A percentile compares a stretch with the other conserved stretches of the same genome.
phyloP scores from a whole-genome alignment of 1,139 yeast genomes.

The Saccharomyces hybrid region DNA sequence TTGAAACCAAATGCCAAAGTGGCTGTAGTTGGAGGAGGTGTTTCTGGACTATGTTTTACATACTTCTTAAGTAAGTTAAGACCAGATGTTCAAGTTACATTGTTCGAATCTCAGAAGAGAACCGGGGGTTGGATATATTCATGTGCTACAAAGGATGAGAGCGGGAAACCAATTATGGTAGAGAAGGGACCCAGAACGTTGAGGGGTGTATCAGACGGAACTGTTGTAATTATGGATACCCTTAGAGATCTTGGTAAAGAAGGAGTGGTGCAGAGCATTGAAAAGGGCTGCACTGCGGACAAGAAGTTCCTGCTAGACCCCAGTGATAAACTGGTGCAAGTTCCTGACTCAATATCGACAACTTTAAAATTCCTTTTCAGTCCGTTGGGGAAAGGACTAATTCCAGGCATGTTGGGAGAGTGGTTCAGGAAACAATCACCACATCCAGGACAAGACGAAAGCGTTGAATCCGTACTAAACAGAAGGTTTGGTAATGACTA shows the following conservation, averaged over 20 bases:
- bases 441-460: slow-evolving; percentile 46
- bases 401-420: slow-evolving; percentile 33
- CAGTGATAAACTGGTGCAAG: slow-evolving; percentile 39
- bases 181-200: slow-evolving; percentile 76
- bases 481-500: slow-evolving; percentile 57
- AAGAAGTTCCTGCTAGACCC: slow-evolving; percentile 49
- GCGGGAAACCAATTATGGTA: slow-evolving; percentile 32
- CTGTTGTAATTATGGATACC: slow-evolving; percentile 52
- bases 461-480: slow-evolving; percentile 55
- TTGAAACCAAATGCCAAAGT: slow-evolving; percentile 37
- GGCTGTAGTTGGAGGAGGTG: slow-evolving; percentile 79
- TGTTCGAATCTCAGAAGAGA: slow-evolving; percentile 48
- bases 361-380: slow-evolving; percentile 38
- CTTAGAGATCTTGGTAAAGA: slow-evolving; percentile 39
- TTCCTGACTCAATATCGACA: slow-evolving; percentile 37
- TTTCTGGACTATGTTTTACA: slow-evolving; percentile 75
- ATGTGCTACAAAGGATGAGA: slow-evolving; percentile 22
- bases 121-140: slow-evolving; percentile 82
- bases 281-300: slow-evolving; percentile 46
- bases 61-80: slow-evolving; percentile 65
- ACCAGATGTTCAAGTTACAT: slow-evolving; percentile 58
- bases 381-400: slow-evolving; percentile 39
- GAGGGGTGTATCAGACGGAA: slow-evolving; percentile 62
- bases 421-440: slow-evolving; percentile 28
- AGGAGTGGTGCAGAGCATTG: slow-evolving; percentile 44